Conservation (phyloP, 2,329 filamentous ascomycete genomes). For the Coccinonectria pachysandricola region DNA sequence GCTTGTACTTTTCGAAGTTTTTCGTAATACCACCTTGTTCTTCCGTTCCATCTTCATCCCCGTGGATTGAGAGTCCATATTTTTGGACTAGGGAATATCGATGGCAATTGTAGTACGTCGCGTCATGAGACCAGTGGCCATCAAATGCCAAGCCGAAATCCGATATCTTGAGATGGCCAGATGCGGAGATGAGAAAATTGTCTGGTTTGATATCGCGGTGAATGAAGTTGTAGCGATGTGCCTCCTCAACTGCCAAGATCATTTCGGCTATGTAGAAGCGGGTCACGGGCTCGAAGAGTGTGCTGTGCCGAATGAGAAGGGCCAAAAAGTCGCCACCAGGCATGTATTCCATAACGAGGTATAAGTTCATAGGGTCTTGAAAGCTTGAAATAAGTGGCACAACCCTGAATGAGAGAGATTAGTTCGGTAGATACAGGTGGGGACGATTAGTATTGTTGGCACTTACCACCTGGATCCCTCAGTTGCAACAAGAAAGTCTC, state of each 20-base stretch:
- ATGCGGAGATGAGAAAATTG: conserved; percentile 85
- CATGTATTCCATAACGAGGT: conserved; percentile 98
- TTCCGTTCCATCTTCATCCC: conserved; percentile 60
- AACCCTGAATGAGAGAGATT: conserved; percentile 57
- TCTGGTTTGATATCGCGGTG: conserved; percentile 96
- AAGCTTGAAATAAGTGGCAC: conserved; percentile 83
- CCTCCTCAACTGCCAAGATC: conserved; percentile 89
- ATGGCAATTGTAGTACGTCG: conserved; percentile 75
- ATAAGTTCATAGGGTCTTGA: conserved; percentile 73
- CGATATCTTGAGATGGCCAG: conserved; percentile 87
- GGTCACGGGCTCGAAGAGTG: conserved; percentile 66
- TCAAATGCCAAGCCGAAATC: conserved; percentile 95
- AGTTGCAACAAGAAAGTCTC: conserved; percentile 83
- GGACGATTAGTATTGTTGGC: too few species aligned
- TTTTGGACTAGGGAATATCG: conserved; percentile 70
- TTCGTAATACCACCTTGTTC: conserved; percentile 32
- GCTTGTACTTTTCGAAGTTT: conserved; percentile 23
- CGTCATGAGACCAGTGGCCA: conserved; percentile 88
- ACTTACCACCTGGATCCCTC: conserved; percentile 71
- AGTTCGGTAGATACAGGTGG: too few species aligned
- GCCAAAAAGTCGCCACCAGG: conserved; percentile 90
- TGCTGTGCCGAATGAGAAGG: conserved; percentile 73
- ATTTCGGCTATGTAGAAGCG: conserved; percentile 92
- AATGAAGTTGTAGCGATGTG: conserved; percentile 79
- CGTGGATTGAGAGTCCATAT: conserved; percentile 61